Base-by-base conservation (phyloP, 2,329 filamentous ascomycete species). In the Aspergillus awamori region DNA sequence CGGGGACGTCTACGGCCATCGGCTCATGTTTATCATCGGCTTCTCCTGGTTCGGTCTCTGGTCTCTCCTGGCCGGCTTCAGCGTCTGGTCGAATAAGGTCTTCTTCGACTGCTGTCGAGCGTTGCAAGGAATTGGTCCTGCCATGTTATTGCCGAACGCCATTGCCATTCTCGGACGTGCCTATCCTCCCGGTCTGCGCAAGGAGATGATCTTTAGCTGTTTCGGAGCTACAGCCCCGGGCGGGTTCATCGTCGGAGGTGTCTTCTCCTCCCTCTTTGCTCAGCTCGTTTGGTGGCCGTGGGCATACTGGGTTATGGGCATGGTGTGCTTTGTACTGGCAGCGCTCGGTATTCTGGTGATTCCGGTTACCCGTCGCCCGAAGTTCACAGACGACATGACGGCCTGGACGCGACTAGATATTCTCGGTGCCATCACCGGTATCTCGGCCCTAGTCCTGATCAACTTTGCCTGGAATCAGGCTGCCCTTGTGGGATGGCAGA, bases 401-500 rank as follows among this genome's bases (percentile, higher is more conserved):
- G 30, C 66, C 3, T 60, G 74, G 26, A 53, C 63, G 76, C 60
- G 66, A 11, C 57, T 74, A 13, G 81, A 83, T 63, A 62, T 77
- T 11, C 66, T 76, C 3, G 81, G 80, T n/a, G 76, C 76, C 3
- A 59, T 71, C 4, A 71, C 76, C 3, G 87, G 87, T 2, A 79
- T 89, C 20, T 76, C 78, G 0, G 82, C 81, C 0, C 75, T 90
- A 30, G 78, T 87, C 0, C 77, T 90, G n/a, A 81, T 90, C 76
- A 89, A 88, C 70, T 86, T 89, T 65, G 84, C 86, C 0, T 89
- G 85, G 85, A 89, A 87, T 60, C 86, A 90, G 69, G 86, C 84
- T 0, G 82, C 85, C 0, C 77, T 85, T 1, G 83, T 81, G 1
- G 86, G 86, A 1, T 90, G 87, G 87, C 66, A 74, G 1, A 76